These are phyloP conservation scores for Leccinum sublutescens DNA, from an alignment of 768 basidiomycete genomes.

Conservation along the genomic window DNA sequence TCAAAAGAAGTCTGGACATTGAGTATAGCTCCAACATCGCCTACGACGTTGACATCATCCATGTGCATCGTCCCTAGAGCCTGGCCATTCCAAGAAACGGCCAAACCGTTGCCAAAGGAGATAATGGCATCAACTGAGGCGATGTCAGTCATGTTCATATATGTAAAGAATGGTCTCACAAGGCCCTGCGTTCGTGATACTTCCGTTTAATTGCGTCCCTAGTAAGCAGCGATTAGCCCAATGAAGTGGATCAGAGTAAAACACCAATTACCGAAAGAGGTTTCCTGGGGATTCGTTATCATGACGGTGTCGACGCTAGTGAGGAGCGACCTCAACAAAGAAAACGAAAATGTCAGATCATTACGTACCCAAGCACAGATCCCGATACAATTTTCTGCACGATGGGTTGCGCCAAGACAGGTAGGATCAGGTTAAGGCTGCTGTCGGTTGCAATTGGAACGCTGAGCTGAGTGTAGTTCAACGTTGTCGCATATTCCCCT, in stretches of 20 bases:
- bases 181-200: slow-evolving; percentile 68
- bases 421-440: slow-evolving; percentile 61
- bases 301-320: slow-evolving; percentile 56
- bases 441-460: slow-evolving; percentile 62
- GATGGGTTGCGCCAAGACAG: slow-evolving; percentile 69
- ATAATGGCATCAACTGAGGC: slow-evolving; percentile 63
- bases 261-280: slow-evolving; percentile 48
- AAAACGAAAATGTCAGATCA: background rate
- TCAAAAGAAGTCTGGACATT: slow-evolving; percentile 53
- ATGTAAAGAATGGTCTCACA: slow-evolving; percentile 43
- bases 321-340: background rate
- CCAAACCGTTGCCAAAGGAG: slow-evolving; percentile 59
- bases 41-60: slow-evolving; percentile 54
- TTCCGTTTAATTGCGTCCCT: slow-evolving; percentile 57
- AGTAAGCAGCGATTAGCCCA: slow-evolving; percentile 3
- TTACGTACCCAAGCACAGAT: slow-evolving; percentile 48
- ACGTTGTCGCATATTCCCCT: slow-evolving; percentile 63
- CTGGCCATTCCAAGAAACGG: slow-evolving; percentile 57
- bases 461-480: slow-evolving; percentile 56
- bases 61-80: slow-evolving; percentile 60
- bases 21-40: slow-evolving; percentile 63
- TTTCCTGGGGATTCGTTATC: slow-evolving; percentile 56
- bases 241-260: background rate
- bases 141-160: slow-evolving; percentile 3
- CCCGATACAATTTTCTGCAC: slow-evolving; percentile 68